Percentiles rank a stretch among this genome's conserved stretches.
Conservation (phyloP, 192 early-diverging fungal genomes). For the Rhizophagus prolifer region DNA sequence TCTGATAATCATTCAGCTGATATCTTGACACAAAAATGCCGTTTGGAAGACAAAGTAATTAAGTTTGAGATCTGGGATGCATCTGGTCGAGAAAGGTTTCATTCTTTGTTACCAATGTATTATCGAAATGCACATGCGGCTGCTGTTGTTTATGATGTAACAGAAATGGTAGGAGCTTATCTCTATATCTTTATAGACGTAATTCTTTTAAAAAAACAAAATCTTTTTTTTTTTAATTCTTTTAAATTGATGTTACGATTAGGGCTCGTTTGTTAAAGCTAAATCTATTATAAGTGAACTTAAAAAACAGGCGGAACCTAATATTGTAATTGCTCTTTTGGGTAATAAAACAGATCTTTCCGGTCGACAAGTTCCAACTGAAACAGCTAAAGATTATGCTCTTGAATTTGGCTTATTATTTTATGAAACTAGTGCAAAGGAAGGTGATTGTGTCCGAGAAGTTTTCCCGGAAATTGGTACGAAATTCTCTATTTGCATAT, state of each 20-base stretch:
- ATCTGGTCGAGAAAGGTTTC: constrained; percentile 97
- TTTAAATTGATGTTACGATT: background rate
- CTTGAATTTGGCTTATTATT: constrained; percentile 79
- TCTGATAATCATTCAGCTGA: constrained; percentile 49
- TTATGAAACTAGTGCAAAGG: constrained; percentile 87
- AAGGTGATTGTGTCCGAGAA: constrained; percentile 78
- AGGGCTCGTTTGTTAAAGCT: constrained; percentile 85
- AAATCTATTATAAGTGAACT: constrained; percentile 95
- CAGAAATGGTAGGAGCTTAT: constrained; percentile 60
- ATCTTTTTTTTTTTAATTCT: no score
- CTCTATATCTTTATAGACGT: background rate
- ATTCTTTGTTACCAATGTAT: constrained; percentile 95
- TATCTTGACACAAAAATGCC: constrained; percentile 91
- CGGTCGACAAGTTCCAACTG: constrained; percentile 66
- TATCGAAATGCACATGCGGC: constrained; percentile 98
- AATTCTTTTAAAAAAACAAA: background rate
- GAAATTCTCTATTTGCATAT: background rate
- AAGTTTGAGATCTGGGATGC: constrained; percentile 90
- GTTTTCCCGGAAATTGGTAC: constrained; percentile 86
- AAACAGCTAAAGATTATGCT: constrained; percentile 80
- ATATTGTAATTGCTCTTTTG: constrained; percentile 93
- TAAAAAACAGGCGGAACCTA: constrained; percentile 91
- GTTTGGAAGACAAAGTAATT: constrained; percentile 78
- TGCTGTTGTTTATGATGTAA: constrained; percentile 96
- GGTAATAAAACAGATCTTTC: constrained; percentile 94